Conservation (phyloP, 345 rosid species). For the Brassica rapa region DNA sequence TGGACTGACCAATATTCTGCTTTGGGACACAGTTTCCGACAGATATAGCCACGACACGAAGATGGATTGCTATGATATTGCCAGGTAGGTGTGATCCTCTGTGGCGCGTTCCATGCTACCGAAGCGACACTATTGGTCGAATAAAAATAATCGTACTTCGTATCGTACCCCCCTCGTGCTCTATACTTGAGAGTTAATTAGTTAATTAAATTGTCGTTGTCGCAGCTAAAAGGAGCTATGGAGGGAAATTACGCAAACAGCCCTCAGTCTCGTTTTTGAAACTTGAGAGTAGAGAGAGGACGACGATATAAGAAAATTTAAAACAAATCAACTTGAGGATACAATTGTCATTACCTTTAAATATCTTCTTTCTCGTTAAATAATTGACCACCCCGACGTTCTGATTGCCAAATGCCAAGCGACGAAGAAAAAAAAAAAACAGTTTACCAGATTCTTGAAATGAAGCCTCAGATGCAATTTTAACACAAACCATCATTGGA, state of each 20-base stretch:
- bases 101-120: neutral
- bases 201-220: neutral
- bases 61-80: neutral
- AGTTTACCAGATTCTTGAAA: neutral
- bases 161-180: neutral
- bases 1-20: conserved; percentile 20
- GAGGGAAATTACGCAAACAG: no score
- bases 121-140: neutral
- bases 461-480: neutral
- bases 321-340: no score
- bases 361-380: no score
- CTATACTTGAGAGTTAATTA: neutral
- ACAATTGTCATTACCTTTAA: no score
- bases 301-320: no score
- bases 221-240: neutral
- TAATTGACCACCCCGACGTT: no score
- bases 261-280: no score
- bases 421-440: no score
- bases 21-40: conserved; percentile 15
- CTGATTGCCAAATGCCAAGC: no score
- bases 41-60: conserved; percentile 15
- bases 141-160: neutral
- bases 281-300: no score
- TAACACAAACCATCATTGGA: neutral
- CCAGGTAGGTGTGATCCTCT: conserved; percentile 8